Percentiles rank a stretch among this genome's conserved stretches.
These are phyloP conservation scores for Colletotrichum sansevieriae DNA, from an alignment of 2,329 filamentous ascomycete species.

Conservation along the genomic window DNA sequence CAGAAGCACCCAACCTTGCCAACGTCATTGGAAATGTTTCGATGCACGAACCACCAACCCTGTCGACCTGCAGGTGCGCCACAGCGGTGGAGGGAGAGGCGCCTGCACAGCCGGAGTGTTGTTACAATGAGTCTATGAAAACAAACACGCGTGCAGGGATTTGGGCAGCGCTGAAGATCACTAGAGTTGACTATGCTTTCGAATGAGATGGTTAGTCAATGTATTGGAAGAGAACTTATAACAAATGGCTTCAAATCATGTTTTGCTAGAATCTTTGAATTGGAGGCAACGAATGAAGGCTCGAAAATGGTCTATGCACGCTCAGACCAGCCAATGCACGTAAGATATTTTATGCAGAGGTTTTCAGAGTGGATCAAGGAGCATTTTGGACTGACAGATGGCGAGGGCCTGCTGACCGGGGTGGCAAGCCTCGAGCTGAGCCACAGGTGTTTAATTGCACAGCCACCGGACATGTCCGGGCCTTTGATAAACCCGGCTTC, in stretches of 20 bases:
- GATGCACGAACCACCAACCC: constrained; percentile 21
- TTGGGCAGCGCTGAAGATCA: background rate
- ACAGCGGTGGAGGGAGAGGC: constrained; percentile 32
- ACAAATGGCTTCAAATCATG: too few species aligned
- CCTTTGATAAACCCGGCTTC: background rate
- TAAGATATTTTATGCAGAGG: constrained; percentile 1
- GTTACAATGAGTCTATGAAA: background rate
- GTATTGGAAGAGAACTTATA: too few species aligned
- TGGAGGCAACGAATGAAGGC: too few species aligned
- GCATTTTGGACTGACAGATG: background rate
- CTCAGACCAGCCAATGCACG: constrained; percentile 6
- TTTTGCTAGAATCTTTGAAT: too few species aligned
- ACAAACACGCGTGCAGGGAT: background rate
- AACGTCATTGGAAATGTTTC: constrained; percentile 29
- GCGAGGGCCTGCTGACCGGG: background rate
- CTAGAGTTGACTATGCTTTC: too few species aligned
- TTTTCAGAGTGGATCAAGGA: too few species aligned
- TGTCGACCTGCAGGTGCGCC: constrained; percentile 32
- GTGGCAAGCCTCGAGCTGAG: background rate
- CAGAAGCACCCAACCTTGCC: constrained; percentile 12
- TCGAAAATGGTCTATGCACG: background rate
- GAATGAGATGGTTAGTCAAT: too few species aligned
- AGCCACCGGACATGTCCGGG: background rate
- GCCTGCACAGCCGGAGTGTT: constrained; percentile 16
- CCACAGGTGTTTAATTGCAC: background rate